Evolutionary conservation across 305 asterid species (phyloP), one percentile per base, ranked within the genome.

Genomic region (Fraxinus paxiana): DNA sequence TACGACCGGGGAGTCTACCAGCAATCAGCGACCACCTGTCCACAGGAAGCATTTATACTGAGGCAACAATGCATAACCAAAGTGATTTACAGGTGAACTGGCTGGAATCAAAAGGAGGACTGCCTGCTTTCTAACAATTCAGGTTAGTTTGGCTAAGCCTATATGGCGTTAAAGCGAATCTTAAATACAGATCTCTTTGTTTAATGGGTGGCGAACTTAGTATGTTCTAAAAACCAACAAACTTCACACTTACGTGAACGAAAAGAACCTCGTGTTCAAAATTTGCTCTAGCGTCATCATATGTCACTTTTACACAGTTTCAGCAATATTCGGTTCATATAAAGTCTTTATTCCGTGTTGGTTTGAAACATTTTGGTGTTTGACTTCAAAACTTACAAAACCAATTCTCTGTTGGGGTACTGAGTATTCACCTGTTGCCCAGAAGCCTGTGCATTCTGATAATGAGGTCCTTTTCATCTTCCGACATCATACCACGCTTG

Each of bases 381-480:
- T 63, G 34, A 51, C 31, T 61, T 61, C 70, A 61, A 22, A 61
- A 61, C 70, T 2, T 18, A 61, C 10, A 61, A 61, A 18, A 22
- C 70, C 74, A 28, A 67, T 67, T 30, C 37, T 67, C 6, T 56
- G 59, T 12, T 33, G n/a, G 15, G 3, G 59, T 6, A 65, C 30
- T 37, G 75, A 48, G 13, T 30, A 82, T 81, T 54, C n/a, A 88
- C 93, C 93, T 83, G 87, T 90, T 90, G 79, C 94, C 94, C 0
- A 90, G 88, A 82, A 88, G 93, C 89, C 88, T 90, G 82, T 90
- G 93, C 5, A 90, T 81, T 80, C 94, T 85, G 84, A 90, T 85
- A 80, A 90, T 90, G 76, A 90, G 92, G 56, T 90, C 94, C 77
- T 84, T 89, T 78, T 90, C 94, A 75, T 90, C 88, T 73, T 85